Evolutionary conservation across 2,329 filamentous ascomycete genomes (phyloP), one percentile per base, ranked within the genome.

Genomic region (Verticillium zaregamsianum): DNA sequence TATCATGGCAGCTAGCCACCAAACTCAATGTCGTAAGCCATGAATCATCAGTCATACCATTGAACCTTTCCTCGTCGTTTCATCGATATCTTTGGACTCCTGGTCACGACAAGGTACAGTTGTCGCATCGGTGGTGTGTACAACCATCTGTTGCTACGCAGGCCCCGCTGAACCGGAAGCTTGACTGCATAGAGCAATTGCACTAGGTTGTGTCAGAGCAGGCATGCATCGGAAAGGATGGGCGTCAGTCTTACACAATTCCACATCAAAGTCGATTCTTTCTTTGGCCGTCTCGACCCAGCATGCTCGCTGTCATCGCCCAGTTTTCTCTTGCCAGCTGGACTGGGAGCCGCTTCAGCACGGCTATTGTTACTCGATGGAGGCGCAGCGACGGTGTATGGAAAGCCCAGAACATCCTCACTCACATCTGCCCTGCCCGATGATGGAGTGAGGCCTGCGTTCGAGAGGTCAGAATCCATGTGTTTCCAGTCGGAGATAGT

Each of bases 401-500:
- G 45, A 25, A 23, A n/a, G 7, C 9, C 8, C n/a, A n/a, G 12
- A 8, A 23, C n/a, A 23, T 8, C 8, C 45, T 23, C 20, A 9
- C 17, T 12, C 23, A 9, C 20, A 8, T 23, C 45, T 23, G 11
- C 11, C 6, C 17, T 25, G 20, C 7, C 20, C 11, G 45, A 25
- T 8, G 7, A 59, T 23, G 59, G 35, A 8, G 25, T 40, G n/a
- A 52, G 39, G 12, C 58, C 58, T 3, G 59, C 62, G 32, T 65
- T 62, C 17, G 60, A 60, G 6, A 64, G 54, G 4, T 68, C 67
- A 7, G 68, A 61, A 33, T 79, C 77, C 14, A 77, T 66, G 23
- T 75, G 69, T 62, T 73, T 72, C 89, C 89, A 91, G 11, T 88
- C 79, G 17, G 72, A 72, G 23, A 89, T 88, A 7, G 73, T 69